Conservation (phyloP, 257 asterid genomes). For the Oldenlandia corymbosa region DNA sequence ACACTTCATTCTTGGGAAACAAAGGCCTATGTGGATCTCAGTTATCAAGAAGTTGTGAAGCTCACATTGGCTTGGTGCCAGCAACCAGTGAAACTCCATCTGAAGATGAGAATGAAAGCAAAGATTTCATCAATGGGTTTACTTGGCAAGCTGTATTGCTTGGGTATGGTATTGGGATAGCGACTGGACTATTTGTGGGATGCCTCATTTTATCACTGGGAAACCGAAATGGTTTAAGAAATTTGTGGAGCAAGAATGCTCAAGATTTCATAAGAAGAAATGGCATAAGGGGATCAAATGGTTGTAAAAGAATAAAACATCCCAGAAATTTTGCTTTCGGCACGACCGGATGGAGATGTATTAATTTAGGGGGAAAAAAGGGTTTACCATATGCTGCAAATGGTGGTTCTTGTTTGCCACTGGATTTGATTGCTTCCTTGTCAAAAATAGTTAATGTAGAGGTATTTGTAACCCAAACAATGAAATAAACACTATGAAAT, state of each 20-base stretch:
- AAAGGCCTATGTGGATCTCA: constrained; percentile 15
- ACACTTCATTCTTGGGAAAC: constrained; percentile 11
- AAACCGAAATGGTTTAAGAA: constrained; percentile 16
- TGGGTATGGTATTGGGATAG: constrained; percentile 26
- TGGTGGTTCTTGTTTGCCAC: too few relatives aligned
- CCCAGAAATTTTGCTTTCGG: too few relatives aligned
- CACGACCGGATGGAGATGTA: too few relatives aligned
- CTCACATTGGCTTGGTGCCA: not conserved
- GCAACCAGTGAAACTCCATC: not conserved
- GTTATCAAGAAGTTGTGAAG: constrained; percentile 10
- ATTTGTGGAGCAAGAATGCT: not conserved
- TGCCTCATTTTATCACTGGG: constrained; percentile 14
- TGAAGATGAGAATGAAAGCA: not conserved
- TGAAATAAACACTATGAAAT: too few relatives aligned
- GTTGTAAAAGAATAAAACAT: too few relatives aligned
- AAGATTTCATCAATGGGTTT: not conserved
- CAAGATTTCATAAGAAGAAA: too few relatives aligned
- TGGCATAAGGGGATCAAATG: too few relatives aligned
- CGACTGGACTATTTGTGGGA: constrained; percentile 12
- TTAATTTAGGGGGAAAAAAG: too few relatives aligned
- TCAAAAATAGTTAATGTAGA: too few relatives aligned
- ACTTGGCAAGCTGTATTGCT: constrained; percentile 21
- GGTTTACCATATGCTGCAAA: too few relatives aligned
- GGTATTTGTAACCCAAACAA: too few relatives aligned
- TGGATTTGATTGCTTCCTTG: too few relatives aligned